A percentile compares a stretch with the other conserved stretches of the same genome.
Evolutionary conservation across 805 yeast species (phyloP).

Genomic region (Ogataea henricii): DNA sequence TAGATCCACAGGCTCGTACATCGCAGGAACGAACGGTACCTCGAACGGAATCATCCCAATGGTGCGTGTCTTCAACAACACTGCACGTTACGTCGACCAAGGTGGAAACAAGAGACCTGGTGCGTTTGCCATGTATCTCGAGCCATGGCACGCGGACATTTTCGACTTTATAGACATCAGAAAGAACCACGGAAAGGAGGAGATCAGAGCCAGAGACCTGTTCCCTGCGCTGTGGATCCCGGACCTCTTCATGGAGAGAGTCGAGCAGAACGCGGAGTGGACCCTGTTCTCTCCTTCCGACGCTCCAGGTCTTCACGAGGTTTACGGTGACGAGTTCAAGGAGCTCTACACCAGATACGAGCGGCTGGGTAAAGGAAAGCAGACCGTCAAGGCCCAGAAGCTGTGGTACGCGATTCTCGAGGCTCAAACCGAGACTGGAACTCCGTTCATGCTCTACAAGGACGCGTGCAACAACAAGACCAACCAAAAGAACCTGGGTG

Average conservation of each 20-base stretch:
- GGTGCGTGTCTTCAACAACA: slow-evolving; percentile 63
- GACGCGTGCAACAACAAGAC: slow-evolving; percentile 62
- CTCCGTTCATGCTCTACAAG: slow-evolving; percentile 64
- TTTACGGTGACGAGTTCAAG: slow-evolving; percentile 58
- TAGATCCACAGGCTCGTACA: slow-evolving; percentile 59
- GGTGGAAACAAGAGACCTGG: slow-evolving; percentile 70
- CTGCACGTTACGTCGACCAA: slow-evolving; percentile 65
- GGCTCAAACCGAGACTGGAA: slow-evolving; percentile 66
- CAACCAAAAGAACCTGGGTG: slow-evolving; percentile 62
- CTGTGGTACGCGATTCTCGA: slow-evolving; percentile 62
- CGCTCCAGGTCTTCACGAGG: slow-evolving; percentile 57
- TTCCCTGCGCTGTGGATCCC: slow-evolving; percentile 68
- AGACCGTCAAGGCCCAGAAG: slow-evolving; percentile 57
- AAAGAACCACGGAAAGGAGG: slow-evolving; percentile 66
- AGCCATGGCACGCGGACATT: slow-evolving; percentile 66
- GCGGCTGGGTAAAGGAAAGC: slow-evolving; percentile 49
- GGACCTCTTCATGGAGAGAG: slow-evolving; percentile 62
- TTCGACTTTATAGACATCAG: slow-evolving; percentile 60
- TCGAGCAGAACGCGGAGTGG: slow-evolving; percentile 57
- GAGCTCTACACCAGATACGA: slow-evolving; percentile 54
- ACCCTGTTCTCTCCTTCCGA: slow-evolving; percentile 61
- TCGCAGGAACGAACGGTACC: slow-evolving; percentile 64
- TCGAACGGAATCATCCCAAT: slow-evolving; percentile 64
- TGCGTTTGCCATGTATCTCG: slow-evolving; percentile 60
- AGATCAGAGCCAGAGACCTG: slow-evolving; percentile 61